Evolutionary conservation across 495 filamentous ascomycete species (phyloP).

Genomic region (Astrothelium macrocarpum): DNA sequence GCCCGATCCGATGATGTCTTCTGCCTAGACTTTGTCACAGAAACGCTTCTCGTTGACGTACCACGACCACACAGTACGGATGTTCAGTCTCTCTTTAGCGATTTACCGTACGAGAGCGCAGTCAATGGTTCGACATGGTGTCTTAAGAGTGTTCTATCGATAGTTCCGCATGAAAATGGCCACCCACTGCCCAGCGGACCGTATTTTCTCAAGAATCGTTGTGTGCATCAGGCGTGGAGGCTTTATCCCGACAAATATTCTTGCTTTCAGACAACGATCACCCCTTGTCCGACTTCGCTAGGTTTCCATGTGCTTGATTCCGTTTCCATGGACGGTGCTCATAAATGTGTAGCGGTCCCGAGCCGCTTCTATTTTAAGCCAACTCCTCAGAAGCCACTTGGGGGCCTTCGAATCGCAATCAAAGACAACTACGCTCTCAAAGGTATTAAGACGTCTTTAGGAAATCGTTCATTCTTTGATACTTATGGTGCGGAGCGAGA

Average conservation of each 20-base stretch:
- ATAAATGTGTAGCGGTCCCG: constrained; percentile 23
- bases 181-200: background rate
- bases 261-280: too few relatives aligned
- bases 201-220: background rate
- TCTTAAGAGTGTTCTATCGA: too few relatives aligned
- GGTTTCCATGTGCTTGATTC: background rate
- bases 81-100: too few relatives aligned
- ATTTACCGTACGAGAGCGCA: too few relatives aligned
- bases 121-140: too few relatives aligned
- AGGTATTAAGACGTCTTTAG: constrained; percentile 21
- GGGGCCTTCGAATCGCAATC: constrained; percentile 22
- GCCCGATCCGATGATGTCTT: too few relatives aligned
- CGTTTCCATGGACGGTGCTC: background rate
- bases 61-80: too few relatives aligned
- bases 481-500: constrained; percentile 14
- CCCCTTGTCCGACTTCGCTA: too few relatives aligned
- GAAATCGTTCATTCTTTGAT: constrained; percentile 20
- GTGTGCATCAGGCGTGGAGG: background rate
- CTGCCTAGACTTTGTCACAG: too few relatives aligned
- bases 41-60: too few relatives aligned
- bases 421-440: constrained; percentile 26
- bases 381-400: constrained; percentile 9
- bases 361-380: constrained; percentile 20
- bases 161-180: too few relatives aligned
- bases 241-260: background rate